Evolutionary conservation across 2,329 filamentous ascomycete genomes (phyloP).

Genomic region (Fusarium sp.): DNA sequence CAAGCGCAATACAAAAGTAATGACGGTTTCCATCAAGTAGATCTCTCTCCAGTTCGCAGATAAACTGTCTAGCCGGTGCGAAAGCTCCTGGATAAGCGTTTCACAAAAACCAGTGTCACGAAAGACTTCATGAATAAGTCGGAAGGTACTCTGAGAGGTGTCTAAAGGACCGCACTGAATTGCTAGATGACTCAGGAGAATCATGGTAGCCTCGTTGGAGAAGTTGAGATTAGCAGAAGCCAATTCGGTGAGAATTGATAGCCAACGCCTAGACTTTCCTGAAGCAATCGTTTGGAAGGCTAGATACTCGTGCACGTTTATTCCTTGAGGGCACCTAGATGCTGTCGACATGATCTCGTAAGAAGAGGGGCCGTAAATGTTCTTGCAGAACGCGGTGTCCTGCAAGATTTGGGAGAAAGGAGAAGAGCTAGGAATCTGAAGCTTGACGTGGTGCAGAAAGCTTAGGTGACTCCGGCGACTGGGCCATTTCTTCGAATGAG

Average conservation of each 20-base stretch:
- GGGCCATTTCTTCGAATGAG: conserved; percentile 31
- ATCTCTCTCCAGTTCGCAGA: conserved; percentile 69
- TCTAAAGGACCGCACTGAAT: conserved; percentile 64
- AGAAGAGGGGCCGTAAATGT: conserved; percentile 59
- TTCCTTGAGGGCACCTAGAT: conserved; percentile 57
- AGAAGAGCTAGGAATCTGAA: conserved; percentile 32
- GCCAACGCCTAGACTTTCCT: conserved; percentile 61
- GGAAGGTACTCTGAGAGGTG: conserved; percentile 42
- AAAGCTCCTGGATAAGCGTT: conserved; percentile 60
- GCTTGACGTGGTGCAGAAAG: conserved; percentile 39
- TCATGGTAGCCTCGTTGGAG: conserved; percentile 63
- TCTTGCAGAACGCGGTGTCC: conserved; percentile 26
- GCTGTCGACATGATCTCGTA: conserved; percentile 65
- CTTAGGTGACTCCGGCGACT: conserved; percentile 28
- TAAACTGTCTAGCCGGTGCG: conserved; percentile 57
- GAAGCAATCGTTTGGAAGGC: conserved; percentile 62
- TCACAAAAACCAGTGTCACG: conserved; percentile 61
- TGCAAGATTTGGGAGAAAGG: conserved; percentile 36
- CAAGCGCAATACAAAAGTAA: conserved; percentile 61
- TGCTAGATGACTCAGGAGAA: conserved; percentile 62
- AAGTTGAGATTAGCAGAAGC: conserved; percentile 68
- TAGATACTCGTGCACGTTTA: conserved; percentile 64
- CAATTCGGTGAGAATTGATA: conserved; percentile 60
- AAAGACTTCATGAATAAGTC: conserved; percentile 63
- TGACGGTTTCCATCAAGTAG: conserved; percentile 66